These are phyloP conservation scores for Cyberlindnera subsufficiens DNA, from an alignment of 805 yeast species.

Conservation along the genomic window DNA sequence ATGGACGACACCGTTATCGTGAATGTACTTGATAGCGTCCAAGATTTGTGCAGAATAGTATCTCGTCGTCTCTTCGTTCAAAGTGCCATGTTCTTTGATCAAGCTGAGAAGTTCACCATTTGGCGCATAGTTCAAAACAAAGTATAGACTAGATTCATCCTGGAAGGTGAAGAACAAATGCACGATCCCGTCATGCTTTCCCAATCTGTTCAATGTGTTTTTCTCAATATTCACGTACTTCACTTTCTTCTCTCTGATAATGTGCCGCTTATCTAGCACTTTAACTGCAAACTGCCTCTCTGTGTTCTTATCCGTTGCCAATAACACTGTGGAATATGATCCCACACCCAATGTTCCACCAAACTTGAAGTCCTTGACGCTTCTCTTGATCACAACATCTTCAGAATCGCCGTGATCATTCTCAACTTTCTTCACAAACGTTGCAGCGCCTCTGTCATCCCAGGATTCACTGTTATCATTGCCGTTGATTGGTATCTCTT, in stretches of 20 bases:
- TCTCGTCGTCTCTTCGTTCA: conserved; percentile 61
- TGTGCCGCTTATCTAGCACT: conserved; percentile 68
- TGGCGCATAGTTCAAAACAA: conserved; percentile 72
- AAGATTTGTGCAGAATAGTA: conserved; percentile 70
- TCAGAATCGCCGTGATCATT: conserved; percentile 43
- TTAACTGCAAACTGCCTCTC: conserved; percentile 75
- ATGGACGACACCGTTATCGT: conserved; percentile 69
- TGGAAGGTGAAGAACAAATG: conserved; percentile 75
- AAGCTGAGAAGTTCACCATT: conserved; percentile 70
- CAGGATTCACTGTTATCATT: conserved; percentile 4
- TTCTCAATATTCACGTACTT: conserved; percentile 82
- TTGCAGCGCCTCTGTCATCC: conserved; percentile 52
- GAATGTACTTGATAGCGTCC: conserved; percentile 70
- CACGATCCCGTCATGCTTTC: conserved; percentile 54
- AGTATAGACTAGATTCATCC: conserved; percentile 66
- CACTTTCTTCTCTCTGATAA: conserved; percentile 76
- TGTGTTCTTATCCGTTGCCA: conserved; percentile 77
- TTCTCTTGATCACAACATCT: conserved; percentile 46
- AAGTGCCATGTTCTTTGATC: conserved; percentile 62
- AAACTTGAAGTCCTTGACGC: conserved; percentile 81
- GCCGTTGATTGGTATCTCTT: neutral
- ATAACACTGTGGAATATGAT: conserved; percentile 86
- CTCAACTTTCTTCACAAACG: conserved; percentile 37
- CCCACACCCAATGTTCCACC: conserved; percentile 93
- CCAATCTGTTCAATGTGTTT: conserved; percentile 67